A percentile compares a stretch with the other conserved stretches of the same genome.
phyloP scores from a whole-genome alignment of 345 rosid genomes.

The Camelina sativa region DNA sequence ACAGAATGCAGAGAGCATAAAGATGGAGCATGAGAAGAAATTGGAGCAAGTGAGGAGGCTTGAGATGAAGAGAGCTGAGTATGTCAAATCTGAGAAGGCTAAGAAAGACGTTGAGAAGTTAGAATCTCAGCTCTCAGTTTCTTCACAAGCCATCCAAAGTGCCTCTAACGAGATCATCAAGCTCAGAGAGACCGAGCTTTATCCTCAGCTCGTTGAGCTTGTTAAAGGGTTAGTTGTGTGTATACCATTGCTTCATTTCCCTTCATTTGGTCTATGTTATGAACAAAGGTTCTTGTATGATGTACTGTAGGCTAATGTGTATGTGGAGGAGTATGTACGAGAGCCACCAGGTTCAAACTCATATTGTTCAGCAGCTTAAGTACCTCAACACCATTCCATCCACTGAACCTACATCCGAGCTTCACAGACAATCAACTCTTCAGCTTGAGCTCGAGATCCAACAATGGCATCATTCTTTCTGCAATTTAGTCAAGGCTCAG shows the following conservation, averaged over 20 bases:
- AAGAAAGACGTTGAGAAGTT: constrained; percentile 84
- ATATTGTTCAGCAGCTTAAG: constrained; percentile 95
- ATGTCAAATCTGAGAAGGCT: constrained; percentile 77
- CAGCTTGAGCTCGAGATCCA: constrained; percentile 93
- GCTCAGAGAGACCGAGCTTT: constrained; percentile 79
- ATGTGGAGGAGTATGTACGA: constrained; percentile 99
- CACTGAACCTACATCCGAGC: constrained; percentile 83
- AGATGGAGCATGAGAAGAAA: constrained; percentile 86
- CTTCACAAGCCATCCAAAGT: constrained; percentile 80
- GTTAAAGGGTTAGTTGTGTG: constrained; percentile 74
- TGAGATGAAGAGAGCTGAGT: constrained; percentile 84
- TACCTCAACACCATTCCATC: constrained; percentile 88
- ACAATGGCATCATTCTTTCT: constrained; percentile 93
- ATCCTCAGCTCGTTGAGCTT: constrained; percentile 86
- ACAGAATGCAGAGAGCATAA: constrained; percentile 68
- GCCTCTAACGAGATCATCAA: constrained; percentile 83
- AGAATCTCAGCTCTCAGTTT: constrained; percentile 84
- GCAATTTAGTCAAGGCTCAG: constrained; percentile 77
- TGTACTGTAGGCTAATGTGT: constrained; percentile 68
- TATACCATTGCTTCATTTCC: constrained; percentile 1
- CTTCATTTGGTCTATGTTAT: neutral
- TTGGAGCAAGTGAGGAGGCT: constrained; percentile 76
- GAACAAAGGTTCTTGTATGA: constrained; percentile 13
- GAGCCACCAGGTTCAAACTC: constrained; percentile 96
- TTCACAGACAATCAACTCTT: constrained; percentile 86